A percentile compares a stretch with the other conserved stretches of the same genome.
Conservation (phyloP, 768 basidiomycete species). For the Panellus pusillus region DNA sequence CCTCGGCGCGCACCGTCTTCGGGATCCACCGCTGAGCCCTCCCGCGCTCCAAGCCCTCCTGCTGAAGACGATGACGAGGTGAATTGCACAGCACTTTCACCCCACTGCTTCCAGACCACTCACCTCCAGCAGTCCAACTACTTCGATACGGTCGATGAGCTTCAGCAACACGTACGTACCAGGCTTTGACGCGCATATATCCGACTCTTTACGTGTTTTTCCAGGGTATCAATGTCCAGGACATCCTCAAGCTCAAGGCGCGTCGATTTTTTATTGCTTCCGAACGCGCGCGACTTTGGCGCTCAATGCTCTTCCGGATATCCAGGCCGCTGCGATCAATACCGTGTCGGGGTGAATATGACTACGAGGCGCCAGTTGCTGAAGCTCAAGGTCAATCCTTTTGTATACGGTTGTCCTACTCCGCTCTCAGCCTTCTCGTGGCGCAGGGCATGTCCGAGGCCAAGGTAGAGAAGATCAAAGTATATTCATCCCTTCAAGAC, state of each 20-base stretch:
- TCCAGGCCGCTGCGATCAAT: constrained; percentile 74
- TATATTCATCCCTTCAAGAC: constrained; percentile 17
- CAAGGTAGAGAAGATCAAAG: constrained; percentile 97
- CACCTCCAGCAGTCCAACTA: constrained; percentile 45
- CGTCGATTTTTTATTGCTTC: constrained; percentile 23
- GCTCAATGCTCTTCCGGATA: constrained; percentile 3
- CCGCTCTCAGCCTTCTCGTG: constrained; percentile 1
- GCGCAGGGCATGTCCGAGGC: constrained; percentile 90
- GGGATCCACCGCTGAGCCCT: constrained; percentile 43
- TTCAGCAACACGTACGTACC: constrained; percentile 69
- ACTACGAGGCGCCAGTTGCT: constrained; percentile 86
- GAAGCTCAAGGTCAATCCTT: constrained; percentile 78
- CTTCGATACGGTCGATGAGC: constrained; percentile 82
- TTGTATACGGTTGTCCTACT: constrained; percentile 9
- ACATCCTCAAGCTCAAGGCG: constrained; percentile 91
- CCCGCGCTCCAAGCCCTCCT: constrained; percentile 49
- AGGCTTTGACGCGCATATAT: constrained; percentile 17
- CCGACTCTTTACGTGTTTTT: constrained; percentile 6
- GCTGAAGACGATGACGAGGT: constrained; percentile 46
- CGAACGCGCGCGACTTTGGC: constrained; percentile 2
- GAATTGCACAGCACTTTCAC: neutral
- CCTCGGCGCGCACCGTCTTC: constrained; percentile 57
- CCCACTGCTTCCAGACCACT: neutral
- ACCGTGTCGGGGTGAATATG: constrained; percentile 90
- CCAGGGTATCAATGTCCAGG: constrained; percentile 94